Conservation (phyloP, 2,329 filamentous ascomycete genomes). For the Plenodomus biglobosus region DNA sequence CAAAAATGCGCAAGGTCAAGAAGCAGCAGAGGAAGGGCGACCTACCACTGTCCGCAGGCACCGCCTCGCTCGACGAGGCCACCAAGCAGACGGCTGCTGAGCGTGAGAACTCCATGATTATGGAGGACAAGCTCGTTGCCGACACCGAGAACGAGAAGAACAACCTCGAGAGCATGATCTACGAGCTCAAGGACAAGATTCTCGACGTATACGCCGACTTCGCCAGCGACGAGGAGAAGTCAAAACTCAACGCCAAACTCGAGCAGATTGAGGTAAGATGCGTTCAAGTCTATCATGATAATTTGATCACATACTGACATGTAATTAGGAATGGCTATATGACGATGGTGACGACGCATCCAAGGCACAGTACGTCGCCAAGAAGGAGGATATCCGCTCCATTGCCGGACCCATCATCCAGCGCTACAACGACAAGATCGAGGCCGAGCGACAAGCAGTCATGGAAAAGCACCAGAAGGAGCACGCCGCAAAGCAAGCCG, state of each 20-base stretch:
- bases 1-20: slow-evolving; percentile 94
- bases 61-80: slow-evolving; percentile 72
- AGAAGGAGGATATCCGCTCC: slow-evolving; percentile 92
- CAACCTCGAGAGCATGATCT: slow-evolving; percentile 96
- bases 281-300: too few relatives aligned
- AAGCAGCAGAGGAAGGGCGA: slow-evolving; percentile 99
- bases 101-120: slow-evolving; percentile 86
- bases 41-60: slow-evolving; percentile 81
- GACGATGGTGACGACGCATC: slow-evolving; percentile 93
- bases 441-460: slow-evolving; percentile 77
- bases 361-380: slow-evolving; percentile 90
- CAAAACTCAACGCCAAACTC: slow-evolving; percentile 79
- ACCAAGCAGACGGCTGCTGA: slow-evolving; percentile 71
- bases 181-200: slow-evolving; percentile 93
- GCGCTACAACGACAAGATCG: slow-evolving; percentile 92
- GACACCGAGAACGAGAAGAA: slow-evolving; percentile 99
- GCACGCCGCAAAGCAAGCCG: slow-evolving; percentile 62
- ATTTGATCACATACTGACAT: slow-evolving; percentile 13
- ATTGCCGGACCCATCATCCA: slow-evolving; percentile 89
- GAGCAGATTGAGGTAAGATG: slow-evolving; percentile 74
- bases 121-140: slow-evolving; percentile 97
- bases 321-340: slow-evolving; percentile 87
- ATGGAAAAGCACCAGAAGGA: slow-evolving; percentile 67
- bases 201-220: slow-evolving; percentile 90
- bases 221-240: slow-evolving; percentile 88